Evolutionary conservation across 2,329 filamentous ascomycete genomes (phyloP).

Genomic region (Colletotrichum acutatum): DNA sequence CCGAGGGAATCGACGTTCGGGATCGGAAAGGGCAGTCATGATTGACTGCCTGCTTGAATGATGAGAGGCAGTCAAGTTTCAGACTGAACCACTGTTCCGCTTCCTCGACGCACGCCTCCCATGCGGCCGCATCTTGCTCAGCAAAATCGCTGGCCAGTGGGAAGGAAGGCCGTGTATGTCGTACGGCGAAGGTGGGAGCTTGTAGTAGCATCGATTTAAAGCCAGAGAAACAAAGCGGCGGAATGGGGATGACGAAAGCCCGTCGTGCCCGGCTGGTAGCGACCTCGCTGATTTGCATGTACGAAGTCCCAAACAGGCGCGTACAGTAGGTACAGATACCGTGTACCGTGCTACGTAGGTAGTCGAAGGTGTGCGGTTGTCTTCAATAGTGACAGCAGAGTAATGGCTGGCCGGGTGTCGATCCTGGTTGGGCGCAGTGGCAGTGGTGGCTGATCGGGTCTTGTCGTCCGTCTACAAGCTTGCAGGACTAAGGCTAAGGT

Average conservation of each 20-base stretch:
- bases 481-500: conserved; percentile 24
- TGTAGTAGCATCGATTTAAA: neutral
- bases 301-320: neutral
- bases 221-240: neutral
- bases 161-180: conserved; percentile 3
- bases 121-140: conserved; percentile 18
- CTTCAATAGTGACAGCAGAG: neutral
- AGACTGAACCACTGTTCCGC: conserved; percentile 13
- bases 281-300: neutral
- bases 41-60: conserved; percentile 14
- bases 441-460: conserved; percentile 18
- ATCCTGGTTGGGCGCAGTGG: conserved; percentile 8
- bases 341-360: conserved; percentile 1
- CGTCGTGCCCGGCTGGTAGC: neutral
- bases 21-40: conserved; percentile 5
- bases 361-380: neutral
- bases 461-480: conserved; percentile 3
- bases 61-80: conserved; percentile 22
- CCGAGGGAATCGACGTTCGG: neutral
- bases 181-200: neutral
- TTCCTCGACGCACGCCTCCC: conserved; percentile 23
- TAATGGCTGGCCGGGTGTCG: neutral
- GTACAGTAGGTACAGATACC: neutral
- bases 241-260: neutral
- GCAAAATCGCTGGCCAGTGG: neutral